These are phyloP conservation scores for Phaffia australis DNA, from an alignment of 768 basidiomycete genomes.

Conservation along the genomic window DNA sequence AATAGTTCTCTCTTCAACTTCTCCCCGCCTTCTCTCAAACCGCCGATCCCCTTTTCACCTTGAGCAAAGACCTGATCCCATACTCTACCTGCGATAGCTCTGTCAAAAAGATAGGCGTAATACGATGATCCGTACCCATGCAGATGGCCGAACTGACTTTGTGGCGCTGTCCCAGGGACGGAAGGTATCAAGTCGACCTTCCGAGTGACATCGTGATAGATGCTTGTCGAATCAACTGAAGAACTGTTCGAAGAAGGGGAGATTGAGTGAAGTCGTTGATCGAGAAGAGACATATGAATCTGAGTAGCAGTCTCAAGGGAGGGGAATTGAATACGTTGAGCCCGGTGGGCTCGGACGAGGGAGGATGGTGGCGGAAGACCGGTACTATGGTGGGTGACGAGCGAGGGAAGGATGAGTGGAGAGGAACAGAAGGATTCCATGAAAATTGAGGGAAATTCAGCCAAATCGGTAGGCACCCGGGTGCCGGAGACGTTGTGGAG, in stretches of 20 bases:
- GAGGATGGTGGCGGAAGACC: slow-evolving; percentile 36
- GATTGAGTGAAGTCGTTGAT: slow-evolving; percentile 81
- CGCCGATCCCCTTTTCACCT: slow-evolving; percentile 15
- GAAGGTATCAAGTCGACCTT: slow-evolving; percentile 66
- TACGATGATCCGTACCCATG: slow-evolving; percentile 96
- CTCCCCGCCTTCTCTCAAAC: slow-evolving; percentile 58
- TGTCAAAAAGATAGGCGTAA: slow-evolving; percentile 93
- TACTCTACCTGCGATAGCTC: slow-evolving; percentile 86
- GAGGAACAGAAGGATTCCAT: slow-evolving; percentile 97
- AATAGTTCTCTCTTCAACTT: slow-evolving; percentile 66
- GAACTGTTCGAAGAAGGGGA: slow-evolving; percentile 42
- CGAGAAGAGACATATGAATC: slow-evolving; percentile 75
- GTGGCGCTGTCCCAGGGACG: slow-evolving; percentile 76
- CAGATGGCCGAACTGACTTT: slow-evolving; percentile 89
- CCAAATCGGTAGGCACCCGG: slow-evolving; percentile 94
- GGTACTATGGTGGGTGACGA: slow-evolving; percentile 40
- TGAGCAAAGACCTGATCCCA: slow-evolving; percentile 61
- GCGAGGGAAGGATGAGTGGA: slow-evolving; percentile 63
- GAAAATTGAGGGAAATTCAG: slow-evolving; percentile 91
- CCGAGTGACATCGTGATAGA: slow-evolving; percentile 47
- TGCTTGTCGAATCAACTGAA: slow-evolving; percentile 61
- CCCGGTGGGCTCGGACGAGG: slow-evolving; percentile 35
- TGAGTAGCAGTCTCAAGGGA: slow-evolving; percentile 80
- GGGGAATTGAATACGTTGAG: slow-evolving; percentile 34
- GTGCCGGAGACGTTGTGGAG: slow-evolving; percentile 98